Evolutionary conservation across 805 yeast species (phyloP).

Genomic region (Cyberlindnera xylosilytica): DNA sequence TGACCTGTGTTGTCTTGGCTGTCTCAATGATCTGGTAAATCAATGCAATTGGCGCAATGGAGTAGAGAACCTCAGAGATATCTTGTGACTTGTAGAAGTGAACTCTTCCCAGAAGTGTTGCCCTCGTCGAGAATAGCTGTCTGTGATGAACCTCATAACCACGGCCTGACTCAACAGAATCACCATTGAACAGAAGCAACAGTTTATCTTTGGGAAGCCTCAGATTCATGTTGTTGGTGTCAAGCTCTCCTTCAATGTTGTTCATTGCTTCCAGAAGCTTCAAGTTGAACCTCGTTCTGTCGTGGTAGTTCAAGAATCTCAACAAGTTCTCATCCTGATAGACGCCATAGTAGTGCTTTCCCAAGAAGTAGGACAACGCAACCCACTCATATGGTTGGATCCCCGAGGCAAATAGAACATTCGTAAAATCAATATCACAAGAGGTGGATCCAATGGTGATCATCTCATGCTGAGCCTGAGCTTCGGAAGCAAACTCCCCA

Average conservation of each 20-base stretch:
- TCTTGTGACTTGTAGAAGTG: conserved; percentile 6
- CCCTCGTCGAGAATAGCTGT: conserved; percentile 1
- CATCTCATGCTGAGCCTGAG: not conserved
- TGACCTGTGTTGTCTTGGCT: conserved; percentile 32
- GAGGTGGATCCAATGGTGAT: conserved; percentile 17
- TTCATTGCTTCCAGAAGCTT: conserved; percentile 32
- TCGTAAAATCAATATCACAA: conserved; percentile 24
- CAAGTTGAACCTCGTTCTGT: conserved; percentile 35
- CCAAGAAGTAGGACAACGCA: conserved; percentile 42
- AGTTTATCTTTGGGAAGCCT: conserved; percentile 17
- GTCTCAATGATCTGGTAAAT: conserved; percentile 45
- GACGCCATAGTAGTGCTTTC: conserved; percentile 47
- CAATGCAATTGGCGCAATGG: conserved; percentile 50
- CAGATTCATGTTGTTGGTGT: conserved; percentile 18
- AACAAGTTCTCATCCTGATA: conserved; percentile 37
- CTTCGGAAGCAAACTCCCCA: conserved; percentile 3
- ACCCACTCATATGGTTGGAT: conserved; percentile 50
- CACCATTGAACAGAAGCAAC: conserved; percentile 20
- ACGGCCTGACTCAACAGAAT: conserved; percentile 1
- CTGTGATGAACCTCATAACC: conserved; percentile 1
- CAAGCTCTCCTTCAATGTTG: conserved; percentile 18
- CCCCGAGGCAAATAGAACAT: conserved; percentile 37
- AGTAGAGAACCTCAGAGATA: conserved; percentile 23
- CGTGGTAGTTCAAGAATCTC: conserved; percentile 37
- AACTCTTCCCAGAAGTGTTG: conserved; percentile 13